Base-by-base conservation (phyloP, 805 yeast species). In the Teunomyces panamensis region DNA sequence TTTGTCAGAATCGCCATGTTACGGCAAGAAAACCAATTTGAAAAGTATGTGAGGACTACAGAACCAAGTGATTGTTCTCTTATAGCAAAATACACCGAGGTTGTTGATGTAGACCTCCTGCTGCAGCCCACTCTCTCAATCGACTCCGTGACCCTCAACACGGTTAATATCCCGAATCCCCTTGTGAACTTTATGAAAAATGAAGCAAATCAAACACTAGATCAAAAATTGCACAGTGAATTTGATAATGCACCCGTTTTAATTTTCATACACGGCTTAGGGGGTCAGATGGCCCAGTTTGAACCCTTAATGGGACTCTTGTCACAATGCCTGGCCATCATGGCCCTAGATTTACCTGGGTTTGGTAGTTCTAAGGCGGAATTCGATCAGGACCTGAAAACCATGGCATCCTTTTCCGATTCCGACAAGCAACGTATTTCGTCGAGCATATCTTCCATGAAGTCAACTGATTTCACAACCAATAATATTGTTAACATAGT, bases 201-300 rank as follows among this genome's bases (percentile, higher is more conserved):
- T 47, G 68, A 66, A 30, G 54, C 53, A 7, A 64, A 60, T 42
- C 54, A 55, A 10, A 34, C 43, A 10, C 39, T 52, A 17, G 49
- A 51, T 32, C 44, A 54, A n/a, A 65, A 58, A 27, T 49, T 69
- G 44, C 56, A 60, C 44, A 53, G 56, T 9, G 74, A 75, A 48
- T 64, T 81, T 33, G 63, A 73, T 20, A 70, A 70, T 10, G 59
- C 81, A 35, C 95, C 95, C 0, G 68, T 83, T 2, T 64, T 86
- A 5, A 65, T 89, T 2, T 79, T 89, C 48, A 60, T 91, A 14
- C 97, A 90, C 68, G 98, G 98, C 0, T 65, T 92, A 16, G 98
- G 97, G 1, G 98, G 98, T 2, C 92, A 84, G 56, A 71, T 87
- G 60, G 80, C 89, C 17, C 97, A 90, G 62, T 91, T 91, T 62